Conservation (phyloP, 495 filamentous ascomycete genomes). For the Chaetomidium leptoderma region DNA sequence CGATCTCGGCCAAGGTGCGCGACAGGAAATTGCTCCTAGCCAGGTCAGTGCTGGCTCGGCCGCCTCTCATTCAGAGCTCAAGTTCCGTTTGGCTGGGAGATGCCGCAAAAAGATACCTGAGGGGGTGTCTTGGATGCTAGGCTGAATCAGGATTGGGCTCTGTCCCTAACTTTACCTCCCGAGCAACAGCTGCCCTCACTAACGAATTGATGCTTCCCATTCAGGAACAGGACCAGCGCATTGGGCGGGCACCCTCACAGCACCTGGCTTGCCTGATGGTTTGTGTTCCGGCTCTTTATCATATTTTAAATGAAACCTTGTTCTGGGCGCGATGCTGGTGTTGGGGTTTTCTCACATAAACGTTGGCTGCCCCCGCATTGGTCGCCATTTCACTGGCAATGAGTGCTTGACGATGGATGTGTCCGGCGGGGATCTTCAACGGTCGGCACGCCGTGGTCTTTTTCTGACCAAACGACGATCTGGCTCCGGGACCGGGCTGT, state of each 20-base stretch:
- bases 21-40: conserved; percentile 32
- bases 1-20: conserved; percentile 18
- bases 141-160: conserved; percentile 22
- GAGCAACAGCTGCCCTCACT: conserved; percentile 19
- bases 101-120: conserved; percentile 24
- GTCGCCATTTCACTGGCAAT: neutral
- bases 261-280: neutral
- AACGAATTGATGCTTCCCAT: conserved; percentile 25
- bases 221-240: conserved; percentile 24
- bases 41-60: conserved; percentile 20
- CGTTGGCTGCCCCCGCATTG: neutral
- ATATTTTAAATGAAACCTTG: conserved; percentile 17
- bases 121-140: conserved; percentile 21
- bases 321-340: neutral
- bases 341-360: neutral
- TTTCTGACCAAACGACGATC: neutral
- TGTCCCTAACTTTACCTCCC: too few species aligned
- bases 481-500: conserved; percentile 1
- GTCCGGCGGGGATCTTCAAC: neutral
- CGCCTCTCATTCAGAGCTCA: conserved; percentile 19
- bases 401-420: neutral
- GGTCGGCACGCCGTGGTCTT: neutral
- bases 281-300: conserved; percentile 8
- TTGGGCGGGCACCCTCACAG: neutral
- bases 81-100: conserved; percentile 22